phyloP scores from a whole-genome alignment of 2,329 filamentous ascomycete species.

The Botrytis deweyae region DNA sequence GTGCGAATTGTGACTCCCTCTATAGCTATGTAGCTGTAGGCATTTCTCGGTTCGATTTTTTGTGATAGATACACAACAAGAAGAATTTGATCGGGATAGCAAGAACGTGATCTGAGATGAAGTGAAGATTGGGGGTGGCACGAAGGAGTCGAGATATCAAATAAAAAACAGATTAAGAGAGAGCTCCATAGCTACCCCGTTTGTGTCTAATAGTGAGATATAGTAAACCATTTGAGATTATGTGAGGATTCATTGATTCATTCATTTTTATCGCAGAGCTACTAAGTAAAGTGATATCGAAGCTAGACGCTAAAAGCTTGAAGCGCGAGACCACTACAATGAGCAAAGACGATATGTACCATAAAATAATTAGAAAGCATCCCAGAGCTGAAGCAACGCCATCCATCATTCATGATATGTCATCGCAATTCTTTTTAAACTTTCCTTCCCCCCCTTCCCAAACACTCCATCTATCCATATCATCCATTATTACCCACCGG shows the following conservation, averaged over 20 bases:
- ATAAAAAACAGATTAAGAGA: background rate
- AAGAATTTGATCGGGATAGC: background rate
- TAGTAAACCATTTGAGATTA: background rate
- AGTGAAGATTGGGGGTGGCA: background rate
- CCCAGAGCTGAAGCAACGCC: background rate
- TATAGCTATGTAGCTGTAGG: background rate
- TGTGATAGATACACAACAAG: background rate
- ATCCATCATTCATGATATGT: conserved; percentile 11
- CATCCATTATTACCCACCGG: background rate
- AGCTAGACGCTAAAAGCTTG: background rate
- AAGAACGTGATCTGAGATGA: background rate
- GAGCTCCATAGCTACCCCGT: background rate
- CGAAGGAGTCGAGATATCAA: background rate
- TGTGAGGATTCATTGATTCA: background rate
- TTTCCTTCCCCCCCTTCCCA: background rate
- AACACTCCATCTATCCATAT: background rate
- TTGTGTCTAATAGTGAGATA: background rate
- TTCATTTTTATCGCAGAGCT: background rate
- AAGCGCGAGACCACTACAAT: background rate
- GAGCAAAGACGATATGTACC: background rate
- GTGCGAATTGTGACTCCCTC: background rate
- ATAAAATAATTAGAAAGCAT: conserved; percentile 1
- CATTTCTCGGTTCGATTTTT: background rate
- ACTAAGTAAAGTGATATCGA: conserved; percentile 4
- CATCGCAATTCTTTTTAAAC: background rate